Evolutionary conservation across 176 grass and related monocot species (phyloP).

Genomic region (Cenchrus americanus): DNA sequence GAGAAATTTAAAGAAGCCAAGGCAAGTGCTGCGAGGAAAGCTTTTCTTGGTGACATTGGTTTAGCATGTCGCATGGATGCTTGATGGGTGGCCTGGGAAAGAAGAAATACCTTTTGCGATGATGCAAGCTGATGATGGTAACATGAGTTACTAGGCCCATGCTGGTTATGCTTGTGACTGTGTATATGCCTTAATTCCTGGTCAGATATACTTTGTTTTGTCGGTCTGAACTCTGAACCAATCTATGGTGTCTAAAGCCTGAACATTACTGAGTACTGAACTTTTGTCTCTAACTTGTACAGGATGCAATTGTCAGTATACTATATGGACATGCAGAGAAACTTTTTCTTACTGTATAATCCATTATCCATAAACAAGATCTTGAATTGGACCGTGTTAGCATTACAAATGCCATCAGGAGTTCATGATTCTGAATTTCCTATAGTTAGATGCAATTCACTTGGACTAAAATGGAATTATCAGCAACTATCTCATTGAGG

Average conservation of each 20-base stretch:
- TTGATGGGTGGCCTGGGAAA: slow-evolving; percentile 51
- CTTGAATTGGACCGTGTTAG: background rate
- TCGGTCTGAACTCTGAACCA: slow-evolving; percentile 1
- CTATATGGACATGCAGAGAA: background rate
- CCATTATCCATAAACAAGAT: background rate
- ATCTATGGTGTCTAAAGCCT: background rate
- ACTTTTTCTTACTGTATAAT: background rate
- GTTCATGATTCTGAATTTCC: background rate
- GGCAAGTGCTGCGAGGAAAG: slow-evolving; percentile 30
- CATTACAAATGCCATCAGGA: background rate
- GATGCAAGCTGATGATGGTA: slow-evolving; percentile 51
- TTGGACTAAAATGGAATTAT: background rate
- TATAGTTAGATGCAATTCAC: background rate
- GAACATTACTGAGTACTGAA: slow-evolving; percentile 12
- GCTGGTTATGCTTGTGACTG: slow-evolving; percentile 25
- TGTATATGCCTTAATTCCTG: slow-evolving; percentile 50
- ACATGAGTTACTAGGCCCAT: slow-evolving; percentile 19
- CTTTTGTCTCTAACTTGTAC: slow-evolving; percentile 10
- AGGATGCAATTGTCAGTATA: background rate
- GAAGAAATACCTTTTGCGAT: slow-evolving; percentile 77
- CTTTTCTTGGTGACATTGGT: slow-evolving; percentile 57
- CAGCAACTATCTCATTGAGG: background rate
- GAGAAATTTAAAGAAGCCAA: slow-evolving; percentile 42
- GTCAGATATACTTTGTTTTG: slow-evolving; percentile 43
- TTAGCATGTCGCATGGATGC: slow-evolving; percentile 66